Conservation (phyloP, 306 rosid genomes). For the Lablab purpureus region DNA sequence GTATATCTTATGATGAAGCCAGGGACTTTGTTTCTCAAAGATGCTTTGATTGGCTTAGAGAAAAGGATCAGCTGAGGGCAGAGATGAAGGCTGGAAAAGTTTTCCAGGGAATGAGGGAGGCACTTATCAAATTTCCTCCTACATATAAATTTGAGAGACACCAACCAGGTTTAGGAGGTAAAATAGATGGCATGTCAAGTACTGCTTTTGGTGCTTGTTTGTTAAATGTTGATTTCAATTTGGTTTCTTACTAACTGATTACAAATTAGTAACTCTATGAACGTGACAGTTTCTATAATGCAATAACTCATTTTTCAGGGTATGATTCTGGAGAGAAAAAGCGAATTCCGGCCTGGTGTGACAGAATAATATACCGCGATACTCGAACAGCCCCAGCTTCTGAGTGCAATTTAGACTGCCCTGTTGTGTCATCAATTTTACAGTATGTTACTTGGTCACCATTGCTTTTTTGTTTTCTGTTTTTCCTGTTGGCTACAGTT, state of each 20-base stretch:
- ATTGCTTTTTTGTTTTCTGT: slow-evolving; percentile 24
- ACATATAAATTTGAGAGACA: slow-evolving; percentile 98
- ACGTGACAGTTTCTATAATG: background rate
- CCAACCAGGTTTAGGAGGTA: slow-evolving; percentile 92
- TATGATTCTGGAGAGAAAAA: slow-evolving; percentile 99
- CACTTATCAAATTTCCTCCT: slow-evolving; percentile 90
- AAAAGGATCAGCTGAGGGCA: slow-evolving; percentile 96
- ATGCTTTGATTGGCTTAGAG: slow-evolving; percentile 99
- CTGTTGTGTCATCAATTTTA: slow-evolving; percentile 84
- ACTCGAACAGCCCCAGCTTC: slow-evolving; percentile 65
- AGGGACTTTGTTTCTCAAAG: slow-evolving; percentile 99
- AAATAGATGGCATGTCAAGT: slow-evolving; percentile 26
- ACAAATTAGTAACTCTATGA: slow-evolving; percentile 29
- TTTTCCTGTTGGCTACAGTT: slow-evolving; percentile 25
- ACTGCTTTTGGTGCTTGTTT: slow-evolving; percentile 17
- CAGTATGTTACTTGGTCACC: slow-evolving; percentile 65
- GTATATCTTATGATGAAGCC: slow-evolving; percentile 98
- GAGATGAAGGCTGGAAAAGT: slow-evolving; percentile 98
- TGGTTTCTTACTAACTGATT: slow-evolving; percentile 27
- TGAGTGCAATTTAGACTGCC: slow-evolving; percentile 83
- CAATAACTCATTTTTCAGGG: slow-evolving; percentile 58
- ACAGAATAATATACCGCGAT: slow-evolving; percentile 96
- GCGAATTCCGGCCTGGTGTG: slow-evolving; percentile 99
- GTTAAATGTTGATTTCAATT: slow-evolving; percentile 23
- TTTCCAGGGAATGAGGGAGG: slow-evolving; percentile 99